Conservation (phyloP, 1,284 basidiomycete species). For the Abortiporus biennis region DNA sequence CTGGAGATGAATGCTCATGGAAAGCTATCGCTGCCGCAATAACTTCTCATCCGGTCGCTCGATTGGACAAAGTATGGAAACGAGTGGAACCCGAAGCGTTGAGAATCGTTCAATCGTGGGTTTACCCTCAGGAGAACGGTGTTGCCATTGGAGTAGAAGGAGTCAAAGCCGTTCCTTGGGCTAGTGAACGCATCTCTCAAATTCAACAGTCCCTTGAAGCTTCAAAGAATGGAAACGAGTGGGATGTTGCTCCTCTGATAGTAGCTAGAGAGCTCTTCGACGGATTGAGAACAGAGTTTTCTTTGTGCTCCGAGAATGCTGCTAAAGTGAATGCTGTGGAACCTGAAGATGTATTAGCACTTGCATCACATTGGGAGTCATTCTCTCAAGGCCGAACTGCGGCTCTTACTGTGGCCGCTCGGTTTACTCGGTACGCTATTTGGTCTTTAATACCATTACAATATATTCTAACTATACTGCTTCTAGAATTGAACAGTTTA, state of each 20-base stretch:
- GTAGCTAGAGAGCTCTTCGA: slow-evolving; percentile 46
- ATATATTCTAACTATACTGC: slow-evolving; percentile 1
- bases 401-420: slow-evolving; percentile 36
- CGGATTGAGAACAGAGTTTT: slow-evolving; percentile 42
- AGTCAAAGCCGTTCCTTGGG: slow-evolving; percentile 60
- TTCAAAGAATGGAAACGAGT: slow-evolving; percentile 37
- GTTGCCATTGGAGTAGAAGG: slow-evolving; percentile 33
- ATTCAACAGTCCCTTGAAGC: slow-evolving; percentile 38
- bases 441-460: background rate
- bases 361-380: slow-evolving; percentile 51
- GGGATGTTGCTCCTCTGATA: slow-evolving; percentile 34
- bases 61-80: slow-evolving; percentile 74
- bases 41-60: slow-evolving; percentile 64
- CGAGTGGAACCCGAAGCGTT: slow-evolving; percentile 55
- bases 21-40: slow-evolving; percentile 61
- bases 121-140: slow-evolving; percentile 36
- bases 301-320: slow-evolving; percentile 41
- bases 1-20: slow-evolving; percentile 75
- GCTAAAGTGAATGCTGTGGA: slow-evolving; percentile 26
- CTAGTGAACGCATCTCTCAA: slow-evolving; percentile 43
- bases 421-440: slow-evolving; percentile 55
- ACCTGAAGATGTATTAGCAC: slow-evolving; percentile 39
- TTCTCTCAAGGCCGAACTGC: slow-evolving; percentile 36
- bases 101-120: slow-evolving; percentile 60
- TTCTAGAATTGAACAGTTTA: slow-evolving; percentile 70